Evolutionary conservation across 805 yeast species (phyloP).

Genomic region (Candida ulmi): DNA sequence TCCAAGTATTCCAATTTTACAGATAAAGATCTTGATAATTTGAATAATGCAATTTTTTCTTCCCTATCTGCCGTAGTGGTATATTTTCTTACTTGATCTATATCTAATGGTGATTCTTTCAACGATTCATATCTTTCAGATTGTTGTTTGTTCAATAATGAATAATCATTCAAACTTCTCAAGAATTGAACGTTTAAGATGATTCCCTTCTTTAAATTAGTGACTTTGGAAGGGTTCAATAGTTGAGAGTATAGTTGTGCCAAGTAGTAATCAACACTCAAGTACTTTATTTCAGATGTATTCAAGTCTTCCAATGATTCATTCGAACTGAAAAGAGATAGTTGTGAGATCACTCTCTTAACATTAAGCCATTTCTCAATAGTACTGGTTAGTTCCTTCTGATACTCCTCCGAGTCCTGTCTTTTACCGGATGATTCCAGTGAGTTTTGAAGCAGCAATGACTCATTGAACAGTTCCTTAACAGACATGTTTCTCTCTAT

Average conservation of each 20-base stretch:
- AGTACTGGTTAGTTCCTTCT: constrained; percentile 28
- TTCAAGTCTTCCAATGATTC: constrained; percentile 66
- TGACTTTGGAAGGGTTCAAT: constrained; percentile 23
- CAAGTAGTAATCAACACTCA: constrained; percentile 54
- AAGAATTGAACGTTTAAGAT: constrained; percentile 40
- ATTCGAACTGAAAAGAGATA: constrained; percentile 63
- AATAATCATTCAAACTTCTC: constrained; percentile 39
- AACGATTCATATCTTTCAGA: constrained; percentile 30
- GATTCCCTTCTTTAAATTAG: constrained; percentile 37
- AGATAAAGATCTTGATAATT: constrained; percentile 49
- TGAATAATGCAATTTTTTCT: constrained; percentile 66
- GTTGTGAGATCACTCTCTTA: constrained; percentile 35
- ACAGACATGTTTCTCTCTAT: background rate
- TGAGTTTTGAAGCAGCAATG: background rate
- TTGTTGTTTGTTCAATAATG: constrained; percentile 35
- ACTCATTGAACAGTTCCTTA: constrained; percentile 4
- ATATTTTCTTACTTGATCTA: background rate
- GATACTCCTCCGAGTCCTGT: constrained; percentile 39
- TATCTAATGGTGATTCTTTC: constrained; percentile 19
- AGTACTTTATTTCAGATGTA: constrained; percentile 55
- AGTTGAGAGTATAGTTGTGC: constrained; percentile 32
- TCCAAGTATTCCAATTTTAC: constrained; percentile 37
- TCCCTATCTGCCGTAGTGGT: constrained; percentile 35
- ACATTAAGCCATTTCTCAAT: constrained; percentile 41
- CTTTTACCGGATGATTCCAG: constrained; percentile 22